A percentile compares a stretch with the other conserved stretches of the same genome.
Conservation (phyloP, 2,329 filamentous ascomycete genomes). For the Ophiostoma triangulosporum region DNA sequence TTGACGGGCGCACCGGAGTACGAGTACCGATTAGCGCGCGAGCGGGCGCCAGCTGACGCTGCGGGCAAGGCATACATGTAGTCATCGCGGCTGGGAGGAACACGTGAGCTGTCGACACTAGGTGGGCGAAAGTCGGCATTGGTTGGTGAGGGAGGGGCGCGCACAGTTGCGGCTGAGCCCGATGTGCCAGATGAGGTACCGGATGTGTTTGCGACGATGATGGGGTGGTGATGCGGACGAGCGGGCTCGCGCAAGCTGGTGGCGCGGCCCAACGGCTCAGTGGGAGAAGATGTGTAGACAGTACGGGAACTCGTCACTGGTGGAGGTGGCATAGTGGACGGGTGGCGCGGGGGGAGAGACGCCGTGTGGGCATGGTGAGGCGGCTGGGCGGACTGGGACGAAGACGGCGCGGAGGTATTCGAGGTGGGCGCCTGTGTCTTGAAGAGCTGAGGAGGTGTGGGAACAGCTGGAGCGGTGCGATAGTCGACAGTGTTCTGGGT, state of each 20-base stretch:
- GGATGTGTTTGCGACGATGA: conserved; percentile 44
- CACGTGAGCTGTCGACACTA: conserved; percentile 35
- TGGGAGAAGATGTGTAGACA: conserved; percentile 18
- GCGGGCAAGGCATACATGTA: conserved; percentile 44
- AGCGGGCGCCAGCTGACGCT: conserved; percentile 33
- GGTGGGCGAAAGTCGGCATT: conserved; percentile 24
- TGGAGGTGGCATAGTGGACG: conserved; percentile 20
- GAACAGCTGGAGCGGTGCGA: conserved; percentile 11
- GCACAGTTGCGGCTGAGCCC: conserved; percentile 7
- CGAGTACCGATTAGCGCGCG: conserved; percentile 29
- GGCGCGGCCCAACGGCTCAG: conserved; percentile 34
- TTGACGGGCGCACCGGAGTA: conserved; percentile 30
- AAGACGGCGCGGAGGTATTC: not conserved
- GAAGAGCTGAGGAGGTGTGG: conserved; percentile 12
- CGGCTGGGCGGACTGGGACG: not conserved
- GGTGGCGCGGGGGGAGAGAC: conserved; percentile 1
- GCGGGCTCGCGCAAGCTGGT: conserved; percentile 34
- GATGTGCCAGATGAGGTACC: conserved; percentile 16
- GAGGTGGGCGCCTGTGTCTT: conserved; percentile 4
- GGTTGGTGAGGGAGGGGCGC: conserved; percentile 20
- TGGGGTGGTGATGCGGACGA: conserved; percentile 37
- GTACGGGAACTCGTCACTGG: conserved; percentile 4
- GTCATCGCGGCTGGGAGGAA: conserved; percentile 36
- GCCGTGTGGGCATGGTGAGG: not conserved
- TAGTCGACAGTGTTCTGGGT: conserved; percentile 8